Base-by-base conservation (phyloP, 2,329 filamentous ascomycete species). In the Apiospora sp. region DNA sequence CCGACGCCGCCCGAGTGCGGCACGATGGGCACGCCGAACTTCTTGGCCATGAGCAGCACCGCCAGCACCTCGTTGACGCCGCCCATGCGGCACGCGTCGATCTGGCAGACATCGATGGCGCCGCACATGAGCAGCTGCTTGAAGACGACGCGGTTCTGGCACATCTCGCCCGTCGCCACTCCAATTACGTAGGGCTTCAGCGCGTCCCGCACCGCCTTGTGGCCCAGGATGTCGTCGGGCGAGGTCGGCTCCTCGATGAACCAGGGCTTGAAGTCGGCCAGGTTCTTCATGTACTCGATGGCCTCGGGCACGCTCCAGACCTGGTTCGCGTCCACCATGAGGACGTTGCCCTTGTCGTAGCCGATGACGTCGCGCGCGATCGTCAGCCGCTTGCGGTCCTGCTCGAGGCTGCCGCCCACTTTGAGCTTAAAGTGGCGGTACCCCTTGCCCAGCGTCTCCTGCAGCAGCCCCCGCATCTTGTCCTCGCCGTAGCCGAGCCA, bases 241-340 rank as follows among this genome's bases (percentile, higher is more conserved):
- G 92, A 94, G 19, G 95, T 98, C 2, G 95, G 95, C 87, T 98
- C 95, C 85, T 97, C 95, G 80, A 98, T 97, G 85, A 97, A 97
- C 93, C 94, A 96, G 41, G 93, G 93, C 86, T 93, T 93, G 86
- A 95, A 97, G 78, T 95, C 91, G 72, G 89, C 89, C 67, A 98
- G 90, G 79, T 94, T 83, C 79, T 92, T 89, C 94, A 97, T 97
- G 86, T 96, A 94, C 74, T 89, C 90, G 77, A 97, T 94, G 10
- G 95, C 94, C 84, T 97, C 94, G 0, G 94, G 94, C 48, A 97
- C 94, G 69, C 92, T 94, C 94, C 94, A 97, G 73, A 96, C 88
- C 86, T 98, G 95, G 85, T 98, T 98, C 70, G 94, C 94, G 84
- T 98, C 94, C 16, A 97, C 92, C 94, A 98, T 97, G 77, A 98